Evolutionary conservation across 1,284 basidiomycete species (phyloP), one percentile per base, ranked within the genome.

Genomic region (Pisolithus thermaeus): DNA sequence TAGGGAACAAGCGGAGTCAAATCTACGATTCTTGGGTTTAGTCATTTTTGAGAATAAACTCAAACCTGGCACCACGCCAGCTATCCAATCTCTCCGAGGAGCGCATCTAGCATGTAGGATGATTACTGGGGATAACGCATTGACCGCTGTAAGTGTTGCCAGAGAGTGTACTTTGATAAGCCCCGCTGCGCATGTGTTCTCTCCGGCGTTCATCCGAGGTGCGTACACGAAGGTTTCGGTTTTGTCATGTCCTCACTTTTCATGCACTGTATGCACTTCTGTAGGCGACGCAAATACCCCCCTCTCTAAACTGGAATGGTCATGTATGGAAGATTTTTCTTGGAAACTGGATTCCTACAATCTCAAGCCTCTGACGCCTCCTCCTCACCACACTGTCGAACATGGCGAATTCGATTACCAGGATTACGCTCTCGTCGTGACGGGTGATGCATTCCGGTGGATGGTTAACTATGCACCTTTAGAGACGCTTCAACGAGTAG

Each of bases 1-100:
- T 35, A 94, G 92, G 37, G 96, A 98, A 65, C 91, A 96, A 70
- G 96, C 94, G 18, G 97, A 99, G 67, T 90, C 86, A 9, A 84
- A 83, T 38, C 75, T 99, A 8, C 86, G 85, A 46, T 99, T 99
- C 74, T 79, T 99, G 12, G 97, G 97, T 6, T 75, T 99, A 42
- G 89, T 99, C 64, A 95, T 99, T 51, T 99, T 99, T 64, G 97
- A 99, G 70, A 99, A 99, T 76, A 94, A 97, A 72, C 77, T 99
- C 56, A 99, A 99, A 68, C 84, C 90, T 5, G 94, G 90, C 8
- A 97, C 97, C 0, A 78, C 91, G 0, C 90, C 93, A 18, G 93
- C 92, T 20, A 97, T 99, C 52, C 89, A 92, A 56, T 87, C 87
- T 1, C 78, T 99, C 16, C 85, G 92, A 51, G 77, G 82, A 9